Conservation (phyloP, 768 basidiomycete species). For the Tubosaeta sp. region DNA sequence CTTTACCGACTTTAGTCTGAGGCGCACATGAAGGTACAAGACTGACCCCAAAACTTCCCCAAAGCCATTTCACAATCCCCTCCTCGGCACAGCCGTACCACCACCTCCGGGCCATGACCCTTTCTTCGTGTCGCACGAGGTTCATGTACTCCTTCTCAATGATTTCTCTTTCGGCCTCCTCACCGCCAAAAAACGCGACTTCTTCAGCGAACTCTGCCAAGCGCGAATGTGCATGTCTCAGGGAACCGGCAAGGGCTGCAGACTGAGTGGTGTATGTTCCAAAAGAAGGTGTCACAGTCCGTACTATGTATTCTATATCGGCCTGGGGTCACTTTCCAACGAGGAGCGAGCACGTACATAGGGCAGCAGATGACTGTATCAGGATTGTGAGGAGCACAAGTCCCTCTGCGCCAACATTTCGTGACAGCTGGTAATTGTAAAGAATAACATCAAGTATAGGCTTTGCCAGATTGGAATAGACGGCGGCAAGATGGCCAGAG, state of each 20-base stretch:
- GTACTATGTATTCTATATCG: conserved; percentile 48
- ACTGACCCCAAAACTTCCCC: conserved; percentile 91
- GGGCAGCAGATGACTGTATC: conserved; percentile 77
- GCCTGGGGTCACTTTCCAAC: background rate
- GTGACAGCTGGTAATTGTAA: conserved; percentile 93
- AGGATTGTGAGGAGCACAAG: conserved; percentile 76
- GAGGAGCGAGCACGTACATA: conserved; percentile 54
- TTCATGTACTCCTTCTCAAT: conserved; percentile 86
- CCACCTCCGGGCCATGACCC: conserved; percentile 73
- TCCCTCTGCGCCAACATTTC: conserved; percentile 93
- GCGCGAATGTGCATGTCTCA: conserved; percentile 90
- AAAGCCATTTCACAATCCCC: conserved; percentile 93
- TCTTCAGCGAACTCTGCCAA: conserved; percentile 87
- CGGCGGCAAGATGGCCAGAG: conserved; percentile 84
- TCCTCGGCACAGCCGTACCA: conserved; percentile 93
- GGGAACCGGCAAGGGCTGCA: conserved; percentile 80
- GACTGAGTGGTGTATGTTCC: conserved; percentile 87
- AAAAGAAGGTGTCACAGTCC: conserved; percentile 85
- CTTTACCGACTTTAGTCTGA: conserved; percentile 34
- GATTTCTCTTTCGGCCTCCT: conserved; percentile 85
- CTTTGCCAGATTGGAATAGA: conserved; percentile 93
- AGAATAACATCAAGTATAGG: conserved; percentile 88
- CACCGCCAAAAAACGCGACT: conserved; percentile 83
- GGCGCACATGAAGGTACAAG: background rate
- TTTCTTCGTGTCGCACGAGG: conserved; percentile 80